Base-by-base conservation (phyloP, 306 rosid species). In the Alnus rubra region DNA sequence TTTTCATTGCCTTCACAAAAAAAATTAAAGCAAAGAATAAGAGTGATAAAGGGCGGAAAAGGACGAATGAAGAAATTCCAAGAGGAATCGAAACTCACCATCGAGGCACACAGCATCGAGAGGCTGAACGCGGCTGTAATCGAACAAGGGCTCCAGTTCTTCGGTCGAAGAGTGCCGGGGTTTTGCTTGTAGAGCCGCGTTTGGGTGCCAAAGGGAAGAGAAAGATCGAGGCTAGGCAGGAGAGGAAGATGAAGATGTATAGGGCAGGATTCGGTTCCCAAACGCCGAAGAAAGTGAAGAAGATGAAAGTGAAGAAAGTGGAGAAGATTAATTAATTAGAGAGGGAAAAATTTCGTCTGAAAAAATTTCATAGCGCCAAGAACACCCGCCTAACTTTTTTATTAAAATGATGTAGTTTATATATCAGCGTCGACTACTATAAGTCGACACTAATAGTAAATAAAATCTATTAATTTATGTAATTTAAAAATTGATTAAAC, bases 111-210 rank as follows among this genome's bases (percentile, higher is more conserved):
- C 65, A 74, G 82, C 39, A 63, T 72, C 76, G 74, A 2, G 13
- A 67, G 94, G 97, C 79, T 94, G 98, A 44, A 94, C 93, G 42
- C 98, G 94, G 5, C 82, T 83, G 82, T 94, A 92, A 72, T 94
- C 97, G 85, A 92, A 94, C 84, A 94, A 87, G 54, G 97, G 97
- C 64, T 94, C 97, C 9, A 94, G 67, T 67, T 94, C 97, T n/a
- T 93, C 98, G 92, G 84, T 91, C 98, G 89, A 92, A 88, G 80
- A 89, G 71, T 39, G 87, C 69, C 54, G 94, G 80, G 52, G 88
- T 71, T 79, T 88, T 77, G 77, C 68, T 79, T 62, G 52, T 10
- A 49, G 81, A 75, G 74, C 63, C 47, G 79, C 35, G 74, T 33
- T 73, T 87, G 53, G 90, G 80, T 72, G 84, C 81, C n/a, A 82